Conservation (phyloP, 2,329 filamentous ascomycete genomes). For the Penicillium sp. region DNA sequence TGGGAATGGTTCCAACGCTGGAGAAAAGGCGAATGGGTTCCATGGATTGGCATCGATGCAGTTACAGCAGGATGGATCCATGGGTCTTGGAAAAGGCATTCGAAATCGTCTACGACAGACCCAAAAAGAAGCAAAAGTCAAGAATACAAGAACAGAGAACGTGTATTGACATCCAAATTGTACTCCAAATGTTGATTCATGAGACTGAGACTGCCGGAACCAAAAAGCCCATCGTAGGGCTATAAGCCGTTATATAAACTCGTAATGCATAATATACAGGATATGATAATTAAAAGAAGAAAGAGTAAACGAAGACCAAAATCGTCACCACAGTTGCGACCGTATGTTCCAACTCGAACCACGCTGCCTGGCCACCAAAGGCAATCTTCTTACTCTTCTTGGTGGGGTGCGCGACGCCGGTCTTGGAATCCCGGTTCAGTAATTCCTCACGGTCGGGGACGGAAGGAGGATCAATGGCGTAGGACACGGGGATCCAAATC, state of each 20-base stretch:
- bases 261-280: slow-evolving; percentile 13
- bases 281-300: slow-evolving; percentile 24
- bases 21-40: slow-evolving; percentile 67
- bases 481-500: slow-evolving; percentile 56
- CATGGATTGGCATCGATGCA: slow-evolving; percentile 78
- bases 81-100: slow-evolving; percentile 41
- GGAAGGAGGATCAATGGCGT: slow-evolving; percentile 56
- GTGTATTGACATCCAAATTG: background rate
- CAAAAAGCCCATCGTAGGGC: background rate
- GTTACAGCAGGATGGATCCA: slow-evolving; percentile 75
- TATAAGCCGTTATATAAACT: slow-evolving; percentile 1
- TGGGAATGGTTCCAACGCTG: slow-evolving; percentile 62
- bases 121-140: slow-evolving; percentile 14
- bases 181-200: background rate
- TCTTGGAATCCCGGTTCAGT: slow-evolving; percentile 50
- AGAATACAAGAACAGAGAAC: background rate
- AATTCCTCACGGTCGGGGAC: slow-evolving; percentile 56
- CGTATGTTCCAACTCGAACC: slow-evolving; percentile 54
- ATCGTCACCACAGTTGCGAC: slow-evolving; percentile 49
- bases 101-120: slow-evolving; percentile 4
- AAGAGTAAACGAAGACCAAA: slow-evolving; percentile 46
- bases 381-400: slow-evolving; percentile 51
- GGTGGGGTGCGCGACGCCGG: slow-evolving; percentile 46
- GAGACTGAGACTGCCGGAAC: background rate
- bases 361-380: slow-evolving; percentile 51